Base-by-base conservation (phyloP, 306 rosid species). In the Pueraria montana region DNA sequence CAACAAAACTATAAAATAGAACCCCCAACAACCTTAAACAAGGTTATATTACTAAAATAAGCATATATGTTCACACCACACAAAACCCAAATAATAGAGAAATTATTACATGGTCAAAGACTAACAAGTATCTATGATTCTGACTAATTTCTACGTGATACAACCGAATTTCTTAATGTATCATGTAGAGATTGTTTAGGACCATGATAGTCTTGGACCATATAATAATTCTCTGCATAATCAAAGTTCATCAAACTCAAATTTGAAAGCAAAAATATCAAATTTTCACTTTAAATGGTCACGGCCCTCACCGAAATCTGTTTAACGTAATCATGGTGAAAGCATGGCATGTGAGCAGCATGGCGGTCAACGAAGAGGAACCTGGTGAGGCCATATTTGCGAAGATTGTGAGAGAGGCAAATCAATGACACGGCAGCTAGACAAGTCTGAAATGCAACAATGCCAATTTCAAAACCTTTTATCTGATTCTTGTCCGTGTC, bases 401-500 rank as follows among this genome's bases (percentile, higher is more conserved):
- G 43, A 30, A 63, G 70, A 63, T 63, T 30, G 12, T 63, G 70
- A 16, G 43, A 56, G 64, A 63, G 12, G 43, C 70, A 63, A 3
- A 63, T 30, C 70, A 63, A 63, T 2, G 70, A 63, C 20, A 63
- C 70, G 0, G 70, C 45, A 1, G 70, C 43, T 3, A 63, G 70
- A 30, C 43, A 30, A 0, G 43, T 63, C 43, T 63, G 43, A 63
- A 63, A 63, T 2, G 42, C 42, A 63, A 63, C 21, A 27, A 62
- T 63, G 21, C 20, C 20, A 63, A 63, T 6, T 30, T 63, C 43
- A 8, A 63, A 63, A 63, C 42, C 23, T 11, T 63, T 63, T 63
- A 63, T 63, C 23, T 63, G 70, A 63, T 63, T 30, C 43, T 63
- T 63, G 70, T 63, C 70, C 4, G 4, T 63, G 70, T 30, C 70